Conservation (phyloP, 805 yeast species). For the Candida krabiensis region DNA sequence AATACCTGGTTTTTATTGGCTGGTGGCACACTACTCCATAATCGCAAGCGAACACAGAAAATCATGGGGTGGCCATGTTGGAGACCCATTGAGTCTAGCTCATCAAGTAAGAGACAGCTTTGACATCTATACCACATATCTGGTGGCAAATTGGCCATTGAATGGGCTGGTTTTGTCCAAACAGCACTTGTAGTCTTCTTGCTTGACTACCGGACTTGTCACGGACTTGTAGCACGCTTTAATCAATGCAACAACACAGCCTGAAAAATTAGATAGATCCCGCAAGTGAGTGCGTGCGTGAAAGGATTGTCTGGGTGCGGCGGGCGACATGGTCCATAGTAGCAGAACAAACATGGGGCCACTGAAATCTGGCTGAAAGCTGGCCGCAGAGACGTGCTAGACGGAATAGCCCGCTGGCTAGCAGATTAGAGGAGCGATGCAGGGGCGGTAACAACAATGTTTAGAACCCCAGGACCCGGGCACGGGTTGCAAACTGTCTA, state of each 20-base stretch:
- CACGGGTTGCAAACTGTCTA: too few relatives aligned
- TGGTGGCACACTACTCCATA: slow-evolving; percentile 5
- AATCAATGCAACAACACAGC: not conserved
- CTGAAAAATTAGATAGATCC: not conserved
- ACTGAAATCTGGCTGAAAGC: not conserved
- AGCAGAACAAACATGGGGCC: not conserved
- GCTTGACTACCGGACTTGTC: not conserved
- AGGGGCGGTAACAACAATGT: too few relatives aligned
- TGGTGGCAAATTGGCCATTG: not conserved
- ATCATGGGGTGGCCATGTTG: not conserved
- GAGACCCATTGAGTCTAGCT: not conserved
- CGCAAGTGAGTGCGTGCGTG: not conserved
- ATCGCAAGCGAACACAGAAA: slow-evolving; percentile 14
- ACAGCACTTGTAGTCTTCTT: not conserved
- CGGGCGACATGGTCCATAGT: too few relatives aligned
- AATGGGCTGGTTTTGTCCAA: not conserved
- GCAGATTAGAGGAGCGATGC: too few relatives aligned
- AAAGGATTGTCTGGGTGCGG: not conserved
- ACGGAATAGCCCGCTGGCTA: too few relatives aligned
- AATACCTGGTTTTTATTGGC: slow-evolving; percentile 16
- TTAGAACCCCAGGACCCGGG: too few relatives aligned
- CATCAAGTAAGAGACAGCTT: not conserved
- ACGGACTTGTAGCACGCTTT: not conserved
- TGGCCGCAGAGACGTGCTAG: not conserved
- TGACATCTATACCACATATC: not conserved